Evolutionary conservation across 352 stramenopile species (phyloP), one percentile per base, ranked within the genome.

Genomic region (Paralagenidium karlingii): DNA sequence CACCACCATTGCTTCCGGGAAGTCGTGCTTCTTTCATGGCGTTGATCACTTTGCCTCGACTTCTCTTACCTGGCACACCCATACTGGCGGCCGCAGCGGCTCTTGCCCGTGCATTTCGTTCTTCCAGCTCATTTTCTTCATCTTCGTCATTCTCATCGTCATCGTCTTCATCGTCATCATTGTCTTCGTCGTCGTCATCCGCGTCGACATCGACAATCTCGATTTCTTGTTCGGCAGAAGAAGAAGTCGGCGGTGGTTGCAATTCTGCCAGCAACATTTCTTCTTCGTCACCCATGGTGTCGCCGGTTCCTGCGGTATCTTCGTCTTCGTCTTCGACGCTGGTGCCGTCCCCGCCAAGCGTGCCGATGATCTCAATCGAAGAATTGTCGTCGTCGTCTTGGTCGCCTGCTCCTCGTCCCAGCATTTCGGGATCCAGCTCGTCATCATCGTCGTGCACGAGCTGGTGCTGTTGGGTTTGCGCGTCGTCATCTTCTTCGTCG

Each of bases 141-240:
- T 60, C 44, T 10, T 74, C 60, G 2, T 64, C 51, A 1, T 71
- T 57, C 5, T 67, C 57, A 8, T 68, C 58, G 0, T 60, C 58
- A 2, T 65, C 47, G 7, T 52, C 49, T 10, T 62, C 58, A 5
- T 51, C 45, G 11, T 51, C 11, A 63, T 53, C 57, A 55, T 58
- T 63, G 29, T 64, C 58, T 34, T 62, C 55, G 22, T 58, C 55
- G 27, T 63, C 55, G 13, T 63, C 60, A 28, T 49, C 28, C 16
- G 19, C 42, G 15, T 39, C 47, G 15, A 55, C 41, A 34, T 55
- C 47, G 16, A 57, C 38, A 49, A 57, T 57, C 34, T 57, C 49
- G 31, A 57, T 48, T 6, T 47, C n/a, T n/a, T n/a, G n/a, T n/a
- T n/a, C n/a, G n/a, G n/a, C n/a, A n/a, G n/a, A n/a, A n/a, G n/a